phyloP scores from a whole-genome alignment of 2,329 filamentous ascomycete genomes.

The Curvularia sp. region DNA sequence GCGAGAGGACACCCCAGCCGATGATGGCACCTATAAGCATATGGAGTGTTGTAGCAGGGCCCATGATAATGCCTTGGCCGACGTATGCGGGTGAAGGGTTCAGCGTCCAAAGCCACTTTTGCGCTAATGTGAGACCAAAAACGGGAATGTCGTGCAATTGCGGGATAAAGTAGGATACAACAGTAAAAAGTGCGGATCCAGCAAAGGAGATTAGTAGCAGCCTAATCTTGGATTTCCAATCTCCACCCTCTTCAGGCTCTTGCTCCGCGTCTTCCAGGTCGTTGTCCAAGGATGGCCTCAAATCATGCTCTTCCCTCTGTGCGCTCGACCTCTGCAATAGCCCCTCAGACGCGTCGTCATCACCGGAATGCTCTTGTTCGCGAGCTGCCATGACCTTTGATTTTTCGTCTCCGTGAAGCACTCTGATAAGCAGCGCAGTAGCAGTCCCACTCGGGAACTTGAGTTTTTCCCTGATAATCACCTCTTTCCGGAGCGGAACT shows the following conservation, averaged over 20 bases:
- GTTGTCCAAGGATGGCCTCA: constrained; percentile 28
- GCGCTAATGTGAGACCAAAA: constrained; percentile 76
- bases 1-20: constrained; percentile 91
- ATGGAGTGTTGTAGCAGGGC: constrained; percentile 89
- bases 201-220: constrained; percentile 66
- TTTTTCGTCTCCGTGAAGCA: constrained; percentile 74
- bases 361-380: constrained; percentile 10
- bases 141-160: constrained; percentile 84
- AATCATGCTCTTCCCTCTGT: constrained; percentile 32
- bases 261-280: constrained; percentile 26
- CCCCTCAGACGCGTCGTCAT: constrained; percentile 46
- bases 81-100: constrained; percentile 98
- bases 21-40: constrained; percentile 91
- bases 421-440: constrained; percentile 89
- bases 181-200: constrained; percentile 68
- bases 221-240: constrained; percentile 69
- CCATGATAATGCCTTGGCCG: constrained; percentile 98
- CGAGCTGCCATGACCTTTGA: constrained; percentile 20
- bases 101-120: constrained; percentile 90
- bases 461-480: constrained; percentile 89
- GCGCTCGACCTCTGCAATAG: constrained; percentile 40
- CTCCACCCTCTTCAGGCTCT: constrained; percentile 49
- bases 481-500: constrained; percentile 86
- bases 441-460: constrained; percentile 96
- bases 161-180: constrained; percentile 90